A percentile compares a stretch with the other conserved stretches of the same genome.
These are phyloP conservation scores for Chimonanthus praecox DNA, from an alignment of 164 flowering plant species.

Conservation along the genomic window DNA sequence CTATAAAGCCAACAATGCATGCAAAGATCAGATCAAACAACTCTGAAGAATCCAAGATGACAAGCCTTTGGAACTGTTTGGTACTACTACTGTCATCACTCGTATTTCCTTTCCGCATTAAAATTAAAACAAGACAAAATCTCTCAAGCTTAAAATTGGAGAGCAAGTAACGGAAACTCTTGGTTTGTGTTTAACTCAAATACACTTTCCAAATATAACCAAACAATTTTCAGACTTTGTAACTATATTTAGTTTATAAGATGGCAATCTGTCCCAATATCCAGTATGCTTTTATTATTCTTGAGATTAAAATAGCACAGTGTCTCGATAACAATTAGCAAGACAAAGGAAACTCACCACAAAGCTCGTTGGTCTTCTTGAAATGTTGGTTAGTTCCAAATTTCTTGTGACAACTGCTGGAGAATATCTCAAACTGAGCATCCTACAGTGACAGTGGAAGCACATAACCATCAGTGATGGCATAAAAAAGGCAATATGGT, in stretches of 20 bases:
- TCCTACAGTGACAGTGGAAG: conserved; percentile 23
- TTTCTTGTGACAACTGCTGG: conserved; percentile 21
- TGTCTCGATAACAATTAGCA: background rate
- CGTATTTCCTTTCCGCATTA: background rate
- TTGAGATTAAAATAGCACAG: background rate
- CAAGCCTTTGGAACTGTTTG: background rate
- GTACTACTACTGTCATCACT: background rate
- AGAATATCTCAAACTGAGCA: conserved; percentile 50
- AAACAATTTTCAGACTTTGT: background rate
- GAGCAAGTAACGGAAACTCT: background rate
- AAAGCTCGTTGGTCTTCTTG: conserved; percentile 14
- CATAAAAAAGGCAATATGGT: no score
- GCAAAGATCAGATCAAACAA: background rate
- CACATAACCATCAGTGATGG: no score
- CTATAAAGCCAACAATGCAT: background rate
- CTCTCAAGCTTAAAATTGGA: background rate
- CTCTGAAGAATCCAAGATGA: background rate
- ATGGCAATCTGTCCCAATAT: no score
- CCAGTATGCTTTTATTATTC: no score
- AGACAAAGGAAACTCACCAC: conserved; percentile 37
- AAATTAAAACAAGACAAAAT: background rate
- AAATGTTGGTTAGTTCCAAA: conserved; percentile 18
- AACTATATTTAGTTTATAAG: background rate
- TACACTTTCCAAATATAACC: background rate
- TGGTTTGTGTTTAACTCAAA: background rate